Evolutionary conservation across 2,329 filamentous ascomycete species (phyloP).

Genomic region (Didymellaceae sp.): DNA sequence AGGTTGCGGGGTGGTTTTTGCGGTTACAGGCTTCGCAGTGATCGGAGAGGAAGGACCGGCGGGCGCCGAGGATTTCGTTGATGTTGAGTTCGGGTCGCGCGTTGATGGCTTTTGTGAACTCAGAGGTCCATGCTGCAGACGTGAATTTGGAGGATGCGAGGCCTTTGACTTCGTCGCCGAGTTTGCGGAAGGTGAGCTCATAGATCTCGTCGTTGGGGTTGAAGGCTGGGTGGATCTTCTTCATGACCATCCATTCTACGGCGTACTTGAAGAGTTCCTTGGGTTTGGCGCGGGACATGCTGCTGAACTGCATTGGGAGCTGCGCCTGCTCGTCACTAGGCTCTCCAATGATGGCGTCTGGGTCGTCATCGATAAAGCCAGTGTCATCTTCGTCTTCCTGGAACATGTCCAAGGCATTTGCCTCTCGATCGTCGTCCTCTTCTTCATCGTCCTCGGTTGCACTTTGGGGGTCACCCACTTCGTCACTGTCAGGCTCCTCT

Average conservation of each 20-base stretch:
- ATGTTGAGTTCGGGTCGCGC: slow-evolving; percentile 65
- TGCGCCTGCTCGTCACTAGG: slow-evolving; percentile 58
- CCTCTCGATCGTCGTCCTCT: slow-evolving; percentile 29
- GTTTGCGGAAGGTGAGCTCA: slow-evolving; percentile 70
- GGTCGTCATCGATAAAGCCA: slow-evolving; percentile 69
- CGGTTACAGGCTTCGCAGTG: slow-evolving; percentile 76
- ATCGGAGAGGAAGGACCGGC: slow-evolving; percentile 24
- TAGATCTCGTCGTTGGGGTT: slow-evolving; percentile 69
- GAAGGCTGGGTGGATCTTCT: slow-evolving; percentile 76
- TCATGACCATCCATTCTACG: slow-evolving; percentile 82
- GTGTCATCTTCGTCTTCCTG: slow-evolving; percentile 64
- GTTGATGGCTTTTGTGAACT: slow-evolving; percentile 70
- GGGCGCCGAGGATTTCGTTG: slow-evolving; percentile 35
- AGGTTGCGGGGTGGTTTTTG: slow-evolving; percentile 70
- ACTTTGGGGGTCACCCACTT: slow-evolving; percentile 21
- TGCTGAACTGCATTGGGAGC: slow-evolving; percentile 74
- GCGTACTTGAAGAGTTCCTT: slow-evolving; percentile 76
- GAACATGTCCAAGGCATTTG: slow-evolving; percentile 53
- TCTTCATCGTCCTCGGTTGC: slow-evolving; percentile 35
- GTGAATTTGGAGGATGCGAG: slow-evolving; percentile 74
- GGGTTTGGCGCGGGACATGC: slow-evolving; percentile 69
- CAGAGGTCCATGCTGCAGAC: slow-evolving; percentile 71
- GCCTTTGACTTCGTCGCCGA: slow-evolving; percentile 73
- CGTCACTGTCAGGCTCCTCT: slow-evolving; percentile 37
- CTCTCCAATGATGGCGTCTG: slow-evolving; percentile 59